Evolutionary conservation across 1,139 yeast genomes (phyloP), one percentile per base, ranked within the genome.

Genomic region (Suhomyces bolitotheri): DNA sequence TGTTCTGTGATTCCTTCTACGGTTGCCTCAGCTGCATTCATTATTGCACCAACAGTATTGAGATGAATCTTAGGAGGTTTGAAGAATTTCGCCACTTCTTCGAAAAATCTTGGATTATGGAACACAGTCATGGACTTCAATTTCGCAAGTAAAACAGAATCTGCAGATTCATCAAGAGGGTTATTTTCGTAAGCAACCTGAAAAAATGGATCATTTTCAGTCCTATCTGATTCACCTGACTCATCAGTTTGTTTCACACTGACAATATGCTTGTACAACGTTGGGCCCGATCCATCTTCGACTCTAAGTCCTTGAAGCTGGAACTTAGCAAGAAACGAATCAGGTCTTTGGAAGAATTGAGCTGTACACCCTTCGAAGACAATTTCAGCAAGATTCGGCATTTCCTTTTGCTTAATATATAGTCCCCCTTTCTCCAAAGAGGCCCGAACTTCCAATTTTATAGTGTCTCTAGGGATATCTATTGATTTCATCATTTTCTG

Each of bases 11-110:
- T 67, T 2, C 95, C 97, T 55, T 89, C 96, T 40, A 94, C 85
- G 0, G 97, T 89, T 0, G 92, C 89, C 46, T 90, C 96, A 0
- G 99, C 98, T 0, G 96, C 97, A 57, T 81, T 85, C 80, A 94
- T 80, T 19, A 94, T 79, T 5, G 95, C 95, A 20, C 92, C 95
- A 25, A 94, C 79, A 0, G 97, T 89, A 52, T 89, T 96, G 40
- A 83, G 67, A 51, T 90, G 96, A 23, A 80, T 79, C 41, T 79
- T 80, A 10, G 97, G 96, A 1, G 97, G 96, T 29, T 76, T 80
- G 66, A 94, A 92, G 53, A 94, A 92, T 38, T 60, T 63, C 10
- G 76, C 70, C 31, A 92, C 70, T 38, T 81, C 86, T 49, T 89
- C 94, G 28, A 92, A 71, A 51, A 94, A 87, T 34, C 66, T 73